A percentile compares a stretch with the other conserved stretches of the same genome.
These are phyloP conservation scores for Aspergillus viridinutans DNA, from an alignment of 2,329 filamentous ascomycete genomes.

Conservation along the genomic window DNA sequence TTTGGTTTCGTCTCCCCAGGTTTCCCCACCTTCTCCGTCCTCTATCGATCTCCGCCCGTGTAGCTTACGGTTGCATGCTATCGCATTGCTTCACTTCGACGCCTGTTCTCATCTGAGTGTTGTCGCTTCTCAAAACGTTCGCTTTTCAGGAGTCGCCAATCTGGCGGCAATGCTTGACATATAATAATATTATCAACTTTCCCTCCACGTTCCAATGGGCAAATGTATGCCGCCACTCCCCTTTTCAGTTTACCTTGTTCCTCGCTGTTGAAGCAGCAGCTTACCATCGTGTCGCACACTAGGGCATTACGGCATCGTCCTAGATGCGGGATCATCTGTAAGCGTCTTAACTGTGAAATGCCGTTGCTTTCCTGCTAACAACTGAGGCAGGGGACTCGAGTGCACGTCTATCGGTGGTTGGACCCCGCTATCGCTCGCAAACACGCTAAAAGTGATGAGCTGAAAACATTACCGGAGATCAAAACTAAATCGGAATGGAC, in stretches of 20 bases:
- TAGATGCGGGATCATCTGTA: slow-evolving; percentile 93
- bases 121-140: neutral
- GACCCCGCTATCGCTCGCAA: slow-evolving; percentile 65
- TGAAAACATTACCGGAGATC: slow-evolving; percentile 71
- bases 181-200: slow-evolving; percentile 6
- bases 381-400: slow-evolving; percentile 66
- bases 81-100: neutral
- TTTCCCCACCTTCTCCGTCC: neutral
- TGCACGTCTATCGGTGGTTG: slow-evolving; percentile 93
- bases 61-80: neutral
- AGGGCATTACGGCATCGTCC: slow-evolving; percentile 82
- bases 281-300: neutral
- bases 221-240: slow-evolving; percentile 31
- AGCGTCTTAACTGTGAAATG: slow-evolving; percentile 17
- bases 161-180: slow-evolving; percentile 27
- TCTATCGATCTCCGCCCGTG: neutral
- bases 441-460: slow-evolving; percentile 54
- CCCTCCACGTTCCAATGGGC: slow-evolving; percentile 34
- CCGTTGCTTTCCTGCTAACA: slow-evolving; percentile 1
- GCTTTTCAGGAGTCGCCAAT: slow-evolving; percentile 6
- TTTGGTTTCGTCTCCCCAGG: neutral
- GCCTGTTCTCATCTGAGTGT: neutral
- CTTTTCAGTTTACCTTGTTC: neutral
- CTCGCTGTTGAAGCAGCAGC: neutral
- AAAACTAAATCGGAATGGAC: slow-evolving; percentile 83